phyloP scores from a whole-genome alignment of 208 protist species.

The Naegleria gruberi region DNA sequence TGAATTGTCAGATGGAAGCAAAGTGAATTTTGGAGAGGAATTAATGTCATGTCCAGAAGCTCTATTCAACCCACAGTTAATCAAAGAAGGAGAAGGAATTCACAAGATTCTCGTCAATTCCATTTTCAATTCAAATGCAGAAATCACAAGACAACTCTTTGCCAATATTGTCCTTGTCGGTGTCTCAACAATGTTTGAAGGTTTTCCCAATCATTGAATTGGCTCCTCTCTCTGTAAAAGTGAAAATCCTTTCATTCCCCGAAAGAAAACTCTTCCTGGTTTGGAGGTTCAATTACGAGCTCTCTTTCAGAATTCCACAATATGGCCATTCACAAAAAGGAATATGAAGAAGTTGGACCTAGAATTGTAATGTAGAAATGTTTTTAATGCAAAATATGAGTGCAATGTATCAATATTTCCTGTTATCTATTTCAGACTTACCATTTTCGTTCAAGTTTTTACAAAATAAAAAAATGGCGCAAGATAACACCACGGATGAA shows the following conservation, averaged over 20 bases:
- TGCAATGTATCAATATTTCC: too few species aligned
- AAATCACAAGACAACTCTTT: slow-evolving; percentile 53
- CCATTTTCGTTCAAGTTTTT: too few species aligned
- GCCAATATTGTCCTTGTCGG: slow-evolving; percentile 56
- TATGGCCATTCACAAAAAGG: slow-evolving; percentile 31
- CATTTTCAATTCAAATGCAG: slow-evolving; percentile 49
- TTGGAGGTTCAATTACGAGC: slow-evolving; percentile 27
- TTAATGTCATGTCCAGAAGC: slow-evolving; percentile 40
- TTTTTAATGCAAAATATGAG: slow-evolving; percentile 25
- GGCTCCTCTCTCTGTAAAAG: background rate
- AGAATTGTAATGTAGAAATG: slow-evolving; percentile 31
- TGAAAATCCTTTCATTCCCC: slow-evolving; percentile 27
- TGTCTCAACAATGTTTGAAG: slow-evolving; percentile 38
- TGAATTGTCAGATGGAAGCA: slow-evolving; percentile 42
- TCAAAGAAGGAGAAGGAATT: slow-evolving; percentile 38
- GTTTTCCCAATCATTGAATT: background rate
- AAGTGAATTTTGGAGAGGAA: slow-evolving; percentile 29
- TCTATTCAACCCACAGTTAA: slow-evolving; percentile 40
- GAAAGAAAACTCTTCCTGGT: slow-evolving; percentile 40
- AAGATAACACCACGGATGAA: too few species aligned
- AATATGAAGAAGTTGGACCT: slow-evolving; percentile 35
- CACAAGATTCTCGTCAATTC: slow-evolving; percentile 43
- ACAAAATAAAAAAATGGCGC: too few species aligned
- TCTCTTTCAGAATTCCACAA: slow-evolving; percentile 32
- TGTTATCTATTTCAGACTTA: too few species aligned